Evolutionary conservation across 1,139 yeast genomes (phyloP), one percentile per base, ranked within the genome.

Genomic region (Protomyces inundatus): DNA sequence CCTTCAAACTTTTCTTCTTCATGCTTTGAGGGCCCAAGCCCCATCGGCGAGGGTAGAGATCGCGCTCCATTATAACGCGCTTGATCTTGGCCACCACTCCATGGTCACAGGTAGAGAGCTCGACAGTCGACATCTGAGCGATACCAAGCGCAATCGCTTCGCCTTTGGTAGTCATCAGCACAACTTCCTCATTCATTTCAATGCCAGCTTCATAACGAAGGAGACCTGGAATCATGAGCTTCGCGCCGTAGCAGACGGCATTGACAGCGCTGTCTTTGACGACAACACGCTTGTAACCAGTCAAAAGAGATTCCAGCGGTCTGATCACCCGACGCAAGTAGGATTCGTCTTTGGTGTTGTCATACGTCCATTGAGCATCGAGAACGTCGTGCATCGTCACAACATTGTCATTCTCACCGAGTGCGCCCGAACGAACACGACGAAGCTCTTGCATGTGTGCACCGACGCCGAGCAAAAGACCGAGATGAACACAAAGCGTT

Each of bases 361-460:
- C 98, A 75, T 90, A 93, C 69, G 88, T 85, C 88, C 96, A 93
- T 80, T 93, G 98, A 64, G 98, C 98, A 77, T 93, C 98, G 77
- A 93, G 81, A 64, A 93, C 95, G 78, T 93, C 98, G 79, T 93
- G 98, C 74, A 93, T 82, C 69, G 98, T 91, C 67, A 93, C 97
- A 81, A 93, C 80, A 77, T 87, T 87, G 75, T 93, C 98, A 73
- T 81, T 82, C 80, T 93, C 98, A 73, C 86, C 82, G 75, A 93
- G 77, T 67, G 98, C 98, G 75, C 98, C 98, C 53, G 97, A 89
- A 80, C 98, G 87, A 69, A 93, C 98, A 82, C 98, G 91, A 80
- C 98, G 90, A 73, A 93, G 86, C 80, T 93, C 98, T 83, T 93
- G 98, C 98, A 93, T 93, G 80, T 93, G 98, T 71, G 98, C 98